Conservation (phyloP, 768 basidiomycete species). For the Termitomyces bulborhizus region DNA sequence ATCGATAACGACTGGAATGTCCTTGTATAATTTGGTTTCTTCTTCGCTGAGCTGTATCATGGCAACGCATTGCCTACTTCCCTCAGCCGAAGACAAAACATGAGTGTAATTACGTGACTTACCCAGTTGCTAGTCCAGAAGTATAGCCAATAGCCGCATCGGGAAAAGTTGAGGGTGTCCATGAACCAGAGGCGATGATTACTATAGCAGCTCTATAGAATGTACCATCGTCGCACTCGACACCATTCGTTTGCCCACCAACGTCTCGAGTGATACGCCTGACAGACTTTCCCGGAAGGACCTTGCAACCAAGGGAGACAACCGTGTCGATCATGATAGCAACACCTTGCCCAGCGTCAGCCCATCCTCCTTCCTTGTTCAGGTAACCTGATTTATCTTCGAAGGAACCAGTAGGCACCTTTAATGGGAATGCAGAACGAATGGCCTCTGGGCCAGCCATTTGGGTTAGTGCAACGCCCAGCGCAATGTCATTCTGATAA, state of each 20-base stretch:
- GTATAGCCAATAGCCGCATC: conserved; percentile 40
- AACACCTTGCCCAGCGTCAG: conserved; percentile 65
- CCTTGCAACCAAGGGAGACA: conserved; percentile 47
- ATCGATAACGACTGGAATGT: conserved; percentile 67
- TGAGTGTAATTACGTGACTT: conserved; percentile 13
- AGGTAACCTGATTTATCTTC: conserved; percentile 48
- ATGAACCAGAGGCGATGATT: conserved; percentile 71
- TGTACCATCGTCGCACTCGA: conserved; percentile 54
- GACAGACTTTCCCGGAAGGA: conserved; percentile 56
- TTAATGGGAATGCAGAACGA: conserved; percentile 40
- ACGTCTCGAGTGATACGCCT: conserved; percentile 33
- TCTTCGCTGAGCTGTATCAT: conserved; percentile 68
- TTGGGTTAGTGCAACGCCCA: conserved; percentile 45
- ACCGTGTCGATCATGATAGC: conserved; percentile 49
- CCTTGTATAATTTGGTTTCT: conserved; percentile 57
- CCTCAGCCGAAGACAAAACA: background rate
- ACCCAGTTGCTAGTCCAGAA: conserved; percentile 78
- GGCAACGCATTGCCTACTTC: conserved; percentile 67
- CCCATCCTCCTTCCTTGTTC: conserved; percentile 84
- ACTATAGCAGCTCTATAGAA: conserved; percentile 51
- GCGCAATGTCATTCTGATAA: conserved; percentile 54
- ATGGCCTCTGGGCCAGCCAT: conserved; percentile 34
- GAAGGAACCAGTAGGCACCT: conserved; percentile 30
- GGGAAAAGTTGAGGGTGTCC: conserved; percentile 80
- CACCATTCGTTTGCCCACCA: conserved; percentile 45